Percentiles rank a stretch among this genome's conserved stretches.
Evolutionary conservation across 176 grass and related monocot genomes (phyloP).

Genomic region (Tillandsia leiboldiana): DNA sequence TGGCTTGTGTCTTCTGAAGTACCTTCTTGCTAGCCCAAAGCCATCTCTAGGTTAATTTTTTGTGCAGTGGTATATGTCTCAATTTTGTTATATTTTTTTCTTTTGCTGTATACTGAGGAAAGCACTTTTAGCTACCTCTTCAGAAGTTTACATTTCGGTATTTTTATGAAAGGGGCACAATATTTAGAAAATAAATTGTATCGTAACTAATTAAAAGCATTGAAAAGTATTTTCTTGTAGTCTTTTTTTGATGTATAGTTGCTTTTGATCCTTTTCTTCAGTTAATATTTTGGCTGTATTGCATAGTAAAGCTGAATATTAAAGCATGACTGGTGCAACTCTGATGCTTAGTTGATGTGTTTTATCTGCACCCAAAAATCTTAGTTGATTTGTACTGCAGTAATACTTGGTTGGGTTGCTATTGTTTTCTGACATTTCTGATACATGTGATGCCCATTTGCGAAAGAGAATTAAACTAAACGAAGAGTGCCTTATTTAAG

Average conservation of each 20-base stretch:
- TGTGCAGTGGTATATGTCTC: neutral
- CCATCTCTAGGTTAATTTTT: neutral
- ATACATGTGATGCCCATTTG: neutral
- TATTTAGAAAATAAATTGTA: too few relatives aligned
- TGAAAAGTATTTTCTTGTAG: too few relatives aligned
- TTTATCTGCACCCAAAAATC: neutral
- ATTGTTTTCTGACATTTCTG: neutral
- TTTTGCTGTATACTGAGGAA: neutral
- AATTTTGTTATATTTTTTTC: neutral
- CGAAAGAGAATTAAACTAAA: neutral
- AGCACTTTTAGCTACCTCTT: neutral
- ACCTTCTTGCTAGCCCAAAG: neutral
- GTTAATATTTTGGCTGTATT: too few relatives aligned
- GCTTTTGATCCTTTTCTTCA: too few relatives aligned
- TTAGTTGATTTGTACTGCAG: neutral
- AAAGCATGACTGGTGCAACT: too few relatives aligned
- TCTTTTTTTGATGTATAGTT: too few relatives aligned
- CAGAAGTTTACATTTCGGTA: too few relatives aligned
- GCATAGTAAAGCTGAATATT: too few relatives aligned
- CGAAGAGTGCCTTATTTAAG: neutral
- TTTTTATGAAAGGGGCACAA: too few relatives aligned
- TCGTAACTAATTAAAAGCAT: too few relatives aligned
- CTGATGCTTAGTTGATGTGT: neutral
- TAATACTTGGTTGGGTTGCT: neutral
- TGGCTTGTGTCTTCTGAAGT: constrained; percentile 28